Conservation (phyloP, 768 basidiomycete species). For the Psilocybe cubensis region DNA sequence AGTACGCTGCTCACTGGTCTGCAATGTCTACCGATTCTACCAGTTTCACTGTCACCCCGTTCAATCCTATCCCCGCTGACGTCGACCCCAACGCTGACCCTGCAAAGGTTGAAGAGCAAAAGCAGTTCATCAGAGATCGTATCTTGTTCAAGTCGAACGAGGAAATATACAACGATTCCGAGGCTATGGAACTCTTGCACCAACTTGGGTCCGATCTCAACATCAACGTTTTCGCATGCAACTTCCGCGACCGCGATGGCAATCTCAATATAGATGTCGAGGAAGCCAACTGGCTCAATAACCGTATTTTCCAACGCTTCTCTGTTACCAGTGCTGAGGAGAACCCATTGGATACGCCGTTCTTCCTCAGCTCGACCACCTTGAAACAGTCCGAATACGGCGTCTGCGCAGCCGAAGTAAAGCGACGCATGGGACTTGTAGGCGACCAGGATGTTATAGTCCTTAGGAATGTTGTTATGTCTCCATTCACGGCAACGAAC, state of each 20-base stretch:
- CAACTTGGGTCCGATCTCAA: conserved; percentile 41
- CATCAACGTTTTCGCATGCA: conserved; percentile 48
- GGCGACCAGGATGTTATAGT: conserved; percentile 34
- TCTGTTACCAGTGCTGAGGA: conserved; percentile 33
- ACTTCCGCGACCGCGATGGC: conserved; percentile 36
- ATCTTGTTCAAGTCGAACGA: conserved; percentile 31
- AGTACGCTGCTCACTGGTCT: conserved; percentile 42
- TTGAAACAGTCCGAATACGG: conserved; percentile 38
- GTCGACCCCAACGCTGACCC: conserved; percentile 4
- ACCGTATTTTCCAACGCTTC: conserved; percentile 38
- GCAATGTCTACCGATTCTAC: conserved; percentile 37
- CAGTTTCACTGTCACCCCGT: conserved; percentile 38
- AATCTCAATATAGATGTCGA: conserved; percentile 37
- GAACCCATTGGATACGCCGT: conserved; percentile 20
- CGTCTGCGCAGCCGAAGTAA: conserved; percentile 34
- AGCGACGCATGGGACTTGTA: conserved; percentile 36
- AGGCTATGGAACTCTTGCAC: conserved; percentile 12
- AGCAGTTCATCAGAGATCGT: conserved; percentile 33
- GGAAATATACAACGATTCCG: conserved; percentile 20
- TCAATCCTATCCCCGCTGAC: conserved; percentile 41
- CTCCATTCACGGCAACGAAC: conserved; percentile 37
- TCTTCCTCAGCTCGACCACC: conserved; percentile 33
- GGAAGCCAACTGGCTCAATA: conserved; percentile 45
- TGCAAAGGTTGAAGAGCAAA: conserved; percentile 28
- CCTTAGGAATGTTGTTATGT: conserved; percentile 42